A percentile compares a stretch with the other conserved stretches of the same genome.
Conservation (phyloP, 768 basidiomycete species). For the Trametes cubensis region DNA sequence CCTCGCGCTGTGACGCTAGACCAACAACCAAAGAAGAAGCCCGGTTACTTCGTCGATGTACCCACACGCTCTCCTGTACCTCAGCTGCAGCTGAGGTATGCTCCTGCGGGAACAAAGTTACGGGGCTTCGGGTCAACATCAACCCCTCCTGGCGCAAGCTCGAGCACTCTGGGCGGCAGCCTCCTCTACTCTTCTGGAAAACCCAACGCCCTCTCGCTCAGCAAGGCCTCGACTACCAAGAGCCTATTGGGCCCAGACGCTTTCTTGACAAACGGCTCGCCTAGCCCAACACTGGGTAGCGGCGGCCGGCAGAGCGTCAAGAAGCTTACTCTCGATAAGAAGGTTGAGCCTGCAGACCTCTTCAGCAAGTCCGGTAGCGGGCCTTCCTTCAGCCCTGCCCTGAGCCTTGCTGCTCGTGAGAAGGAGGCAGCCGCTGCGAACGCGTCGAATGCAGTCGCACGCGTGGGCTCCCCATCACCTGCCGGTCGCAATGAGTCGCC, state of each 20-base stretch:
- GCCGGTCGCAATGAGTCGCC: slow-evolving; percentile 14
- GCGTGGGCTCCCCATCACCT: slow-evolving; percentile 24
- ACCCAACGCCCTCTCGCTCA: slow-evolving; percentile 56
- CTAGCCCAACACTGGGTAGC: slow-evolving; percentile 68
- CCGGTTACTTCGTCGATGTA: slow-evolving; percentile 74
- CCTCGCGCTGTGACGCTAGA: slow-evolving; percentile 66
- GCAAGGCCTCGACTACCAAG: slow-evolving; percentile 45
- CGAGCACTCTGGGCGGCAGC: slow-evolving; percentile 41
- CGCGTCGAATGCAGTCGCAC: slow-evolving; percentile 38
- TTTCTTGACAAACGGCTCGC: slow-evolving; percentile 56
- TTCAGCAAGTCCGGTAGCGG: slow-evolving; percentile 49
- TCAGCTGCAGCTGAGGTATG: slow-evolving; percentile 64
- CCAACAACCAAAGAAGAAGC: slow-evolving; percentile 70
- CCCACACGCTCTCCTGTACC: slow-evolving; percentile 74
- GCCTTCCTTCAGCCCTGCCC: slow-evolving; percentile 73
- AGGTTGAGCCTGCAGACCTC: slow-evolving; percentile 71
- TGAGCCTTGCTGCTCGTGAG: slow-evolving; percentile 76
- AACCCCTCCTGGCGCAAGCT: slow-evolving; percentile 38
- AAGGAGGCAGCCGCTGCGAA: slow-evolving; percentile 53
- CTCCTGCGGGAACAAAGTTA: slow-evolving; percentile 63
- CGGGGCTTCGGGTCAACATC: slow-evolving; percentile 66
- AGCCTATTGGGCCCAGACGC: slow-evolving; percentile 54
- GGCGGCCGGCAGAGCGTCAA: slow-evolving; percentile 83
- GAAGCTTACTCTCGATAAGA: slow-evolving; percentile 88
- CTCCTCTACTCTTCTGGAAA: slow-evolving; percentile 59